These are phyloP conservation scores for Novymonas esmeraldas DNA, from an alignment of 208 protist genomes.

Conservation along the genomic window DNA sequence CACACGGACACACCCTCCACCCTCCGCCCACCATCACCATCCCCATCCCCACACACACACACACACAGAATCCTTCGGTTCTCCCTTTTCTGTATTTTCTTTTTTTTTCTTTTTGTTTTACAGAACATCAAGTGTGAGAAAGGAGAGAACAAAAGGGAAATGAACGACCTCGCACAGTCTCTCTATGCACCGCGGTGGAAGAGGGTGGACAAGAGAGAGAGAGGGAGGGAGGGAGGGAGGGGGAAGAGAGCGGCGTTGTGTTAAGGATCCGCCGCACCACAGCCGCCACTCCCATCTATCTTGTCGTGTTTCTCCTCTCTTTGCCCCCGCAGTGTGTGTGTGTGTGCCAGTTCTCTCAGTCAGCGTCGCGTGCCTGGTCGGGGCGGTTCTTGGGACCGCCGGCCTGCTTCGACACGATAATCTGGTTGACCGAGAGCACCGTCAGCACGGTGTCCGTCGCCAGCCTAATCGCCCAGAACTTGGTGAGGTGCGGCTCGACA, in stretches of 20 bases:
- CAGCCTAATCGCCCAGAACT: constrained; percentile 94
- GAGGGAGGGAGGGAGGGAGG: not conserved
- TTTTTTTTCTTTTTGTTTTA: not conserved
- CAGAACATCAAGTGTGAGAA: constrained; percentile 4
- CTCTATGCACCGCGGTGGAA: too few species aligned
- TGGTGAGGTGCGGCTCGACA: constrained; percentile 94
- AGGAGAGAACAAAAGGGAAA: not conserved
- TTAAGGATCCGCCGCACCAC: not conserved
- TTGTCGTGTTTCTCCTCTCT: not conserved
- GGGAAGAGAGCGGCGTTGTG: not conserved
- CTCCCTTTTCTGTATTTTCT: too few species aligned
- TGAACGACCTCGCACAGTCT: too few species aligned
- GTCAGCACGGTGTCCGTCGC: constrained; percentile 97
- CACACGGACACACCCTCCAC: too few species aligned
- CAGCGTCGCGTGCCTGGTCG: constrained; percentile 86
- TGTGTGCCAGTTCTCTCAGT: constrained; percentile 18
- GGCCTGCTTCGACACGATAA: constrained; percentile 98
- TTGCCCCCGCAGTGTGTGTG: not conserved
- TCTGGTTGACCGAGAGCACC: constrained; percentile 95
- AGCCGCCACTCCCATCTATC: too few species aligned
- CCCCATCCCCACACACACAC: not conserved
- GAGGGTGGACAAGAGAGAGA: too few species aligned
- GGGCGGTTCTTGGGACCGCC: constrained; percentile 95
- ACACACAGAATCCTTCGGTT: not conserved
- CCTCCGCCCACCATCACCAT: too few species aligned